Base-by-base conservation (phyloP, 1,284 basidiomycete genomes). In the Mycena citricolor region DNA sequence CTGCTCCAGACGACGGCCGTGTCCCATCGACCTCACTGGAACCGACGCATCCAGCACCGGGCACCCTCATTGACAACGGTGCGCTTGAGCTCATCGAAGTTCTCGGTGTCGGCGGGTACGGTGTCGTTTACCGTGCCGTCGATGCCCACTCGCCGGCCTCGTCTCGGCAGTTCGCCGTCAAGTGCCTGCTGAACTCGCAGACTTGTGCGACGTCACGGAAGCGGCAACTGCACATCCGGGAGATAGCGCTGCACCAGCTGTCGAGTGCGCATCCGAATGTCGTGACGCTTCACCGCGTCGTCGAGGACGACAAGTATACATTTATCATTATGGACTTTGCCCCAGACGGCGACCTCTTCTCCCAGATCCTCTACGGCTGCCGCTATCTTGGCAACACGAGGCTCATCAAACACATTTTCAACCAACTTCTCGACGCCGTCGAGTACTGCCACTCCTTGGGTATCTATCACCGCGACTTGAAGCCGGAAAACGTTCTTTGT, bases 401-500 rank as follows among this genome's bases (percentile, higher is more conserved):
- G 28, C 74, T 93, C 50, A 94, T 95, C 69, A 88, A 85, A 59
- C 77, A 83, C 52, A 86, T 94, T 48, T 95, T 95, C 69, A 74
- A 93, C 41, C 93, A 97, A 67, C 83, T 98, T 63, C 78, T 98
- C 58, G 93, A 95, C 57, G 90, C 94, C 35, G 90, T 98, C 60
- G 86, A 94, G 55, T 90, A 90, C 67, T 85, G 83, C 67, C 90
- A 95, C 66, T 77, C 75, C 32, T 73, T 92, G 47, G 90, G 91
- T 65, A 92, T 98, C 63, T 97, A 90, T 73, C 95, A 98, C 67
- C 90, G 95, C 43, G 95, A 98, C 66, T 74, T 99, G 59, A 99
- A 98, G 73, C 95, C 95, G 20, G 97, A 98, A 71, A 99, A 99
- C 68, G 86, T 99, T 55, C 75, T 99, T 51, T 97, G 93, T 68